Evolutionary conservation across 208 protist genomes (phyloP), one percentile per base, ranked within the genome.

Genomic region (Leishmania martiniquensis): DNA sequence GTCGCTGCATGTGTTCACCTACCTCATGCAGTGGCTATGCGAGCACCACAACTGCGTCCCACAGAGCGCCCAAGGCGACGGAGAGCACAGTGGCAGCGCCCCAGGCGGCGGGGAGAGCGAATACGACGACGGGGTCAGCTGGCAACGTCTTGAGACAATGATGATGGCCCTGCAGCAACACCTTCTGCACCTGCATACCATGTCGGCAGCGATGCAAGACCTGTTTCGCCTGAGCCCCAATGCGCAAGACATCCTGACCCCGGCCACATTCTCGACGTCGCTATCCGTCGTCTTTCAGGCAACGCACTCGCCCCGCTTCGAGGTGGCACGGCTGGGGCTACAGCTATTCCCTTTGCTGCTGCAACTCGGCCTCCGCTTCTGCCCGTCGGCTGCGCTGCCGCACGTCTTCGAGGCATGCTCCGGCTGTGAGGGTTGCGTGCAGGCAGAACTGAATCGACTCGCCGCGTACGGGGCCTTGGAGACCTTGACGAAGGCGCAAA

Each of bases 91-190:
- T 45, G 51, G 77, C 65, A 65, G 39, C 20, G 49, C 29, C 69
- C 25, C 49, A 47, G 54, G 34, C 51, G 29, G 29, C 17, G 71
- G 49, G 2, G 37, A 32, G 17, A 51, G 51, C 44, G 67, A 70
- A 20, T 63, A 63, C 20, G 63, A 55, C 49, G 76, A 44, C 17
- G 55, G 65, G 67, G 54, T 78, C 42, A 82, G 82, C 80, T 96
- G 93, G 93, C 82, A 91, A 75, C 76, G 78, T 59, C 75, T 86
- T 52, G 93, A 96, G 79, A 94, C 91, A n/a, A 68, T 96, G 37
- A 86, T 96, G 65, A 96, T 96, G 91, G 90, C 89, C 63, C 84
- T 96, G 44, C 83, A 93, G 52, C 83, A 90, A 83, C 89, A 94
- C 59, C 84, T 93, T 32, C 62, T 77, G 73, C 72, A 78, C 73